These are phyloP conservation scores for Ophiostoma tasmaniense DNA, from an alignment of 2,329 filamentous ascomycete genomes.

Conservation along the genomic window DNA sequence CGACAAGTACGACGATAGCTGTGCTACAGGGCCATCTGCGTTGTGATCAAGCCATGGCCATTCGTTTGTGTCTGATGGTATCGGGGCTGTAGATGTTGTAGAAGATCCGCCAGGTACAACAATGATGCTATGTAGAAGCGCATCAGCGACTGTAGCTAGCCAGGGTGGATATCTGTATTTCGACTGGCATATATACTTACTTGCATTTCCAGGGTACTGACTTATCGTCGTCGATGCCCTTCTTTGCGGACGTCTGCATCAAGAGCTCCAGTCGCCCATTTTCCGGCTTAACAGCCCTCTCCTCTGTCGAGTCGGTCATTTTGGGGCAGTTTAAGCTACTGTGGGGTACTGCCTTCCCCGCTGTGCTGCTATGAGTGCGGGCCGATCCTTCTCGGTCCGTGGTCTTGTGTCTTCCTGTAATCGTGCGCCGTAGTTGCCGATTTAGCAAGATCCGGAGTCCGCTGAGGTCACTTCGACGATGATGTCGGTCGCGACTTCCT, in stretches of 20 bases:
- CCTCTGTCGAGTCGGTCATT: neutral
- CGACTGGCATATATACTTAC: neutral
- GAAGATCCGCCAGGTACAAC: neutral
- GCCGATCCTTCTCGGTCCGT: neutral
- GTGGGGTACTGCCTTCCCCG: neutral
- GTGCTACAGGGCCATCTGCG: neutral
- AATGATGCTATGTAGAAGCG: neutral
- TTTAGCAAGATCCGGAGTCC: neutral
- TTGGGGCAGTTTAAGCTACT: neutral
- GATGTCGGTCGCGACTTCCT: slow-evolving; percentile 1
- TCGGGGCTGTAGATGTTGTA: neutral
- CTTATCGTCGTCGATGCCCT: neutral
- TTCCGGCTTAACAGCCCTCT: neutral
- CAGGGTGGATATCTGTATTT: neutral
- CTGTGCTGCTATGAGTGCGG: neutral
- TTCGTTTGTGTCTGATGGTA: neutral
- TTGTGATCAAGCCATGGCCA: neutral
- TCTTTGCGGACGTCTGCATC: neutral
- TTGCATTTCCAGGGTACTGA: neutral
- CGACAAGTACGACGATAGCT: neutral
- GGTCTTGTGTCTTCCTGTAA: neutral
- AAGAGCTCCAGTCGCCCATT: neutral
- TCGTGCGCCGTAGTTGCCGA: neutral
- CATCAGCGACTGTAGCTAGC: neutral
- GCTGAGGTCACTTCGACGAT: neutral